A percentile compares a stretch with the other conserved stretches of the same genome.
These are phyloP conservation scores for Lasiodiplodia sp. DNA, from an alignment of 2,329 filamentous ascomycete species.

Conservation along the genomic window DNA sequence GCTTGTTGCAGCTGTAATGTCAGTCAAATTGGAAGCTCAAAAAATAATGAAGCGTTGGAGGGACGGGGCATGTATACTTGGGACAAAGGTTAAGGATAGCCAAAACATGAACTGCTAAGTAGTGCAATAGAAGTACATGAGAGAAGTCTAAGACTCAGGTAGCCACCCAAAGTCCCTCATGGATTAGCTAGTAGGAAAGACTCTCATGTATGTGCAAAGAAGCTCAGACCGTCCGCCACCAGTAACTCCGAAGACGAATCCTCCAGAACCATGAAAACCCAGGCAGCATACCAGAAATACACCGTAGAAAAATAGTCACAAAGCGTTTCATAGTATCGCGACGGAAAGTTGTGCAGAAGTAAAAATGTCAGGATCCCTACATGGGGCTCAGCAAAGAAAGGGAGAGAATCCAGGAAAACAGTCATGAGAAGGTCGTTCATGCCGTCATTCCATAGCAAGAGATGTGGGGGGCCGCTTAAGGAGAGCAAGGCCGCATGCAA, in stretches of 20 bases:
- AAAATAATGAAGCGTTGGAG: neutral
- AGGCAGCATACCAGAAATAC: constrained; percentile 10
- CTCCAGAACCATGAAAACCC: constrained; percentile 12
- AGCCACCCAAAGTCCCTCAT: constrained; percentile 20
- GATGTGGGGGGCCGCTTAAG: neutral
- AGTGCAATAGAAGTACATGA: constrained; percentile 26
- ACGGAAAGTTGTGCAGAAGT: constrained; percentile 4
- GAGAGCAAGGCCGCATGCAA: neutral
- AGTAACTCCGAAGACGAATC: constrained; percentile 24
- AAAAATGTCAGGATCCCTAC: neutral
- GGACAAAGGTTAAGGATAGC: neutral
- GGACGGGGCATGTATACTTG: neutral
- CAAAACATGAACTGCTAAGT: neutral
- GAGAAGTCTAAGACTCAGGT: constrained; percentile 27
- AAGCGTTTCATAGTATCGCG: neutral
- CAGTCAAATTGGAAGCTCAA: neutral
- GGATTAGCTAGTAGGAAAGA: constrained; percentile 22
- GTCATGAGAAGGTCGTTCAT: constrained; percentile 28
- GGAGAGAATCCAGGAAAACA: constrained; percentile 13
- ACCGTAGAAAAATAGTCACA: constrained; percentile 15
- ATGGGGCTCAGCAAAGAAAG: neutral
- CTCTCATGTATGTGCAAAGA: constrained; percentile 27
- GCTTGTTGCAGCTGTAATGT: neutral
- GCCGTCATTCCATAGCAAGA: constrained; percentile 18
- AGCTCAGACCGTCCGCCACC: constrained; percentile 9